Conservation (phyloP, 768 basidiomycete genomes). For the Mycena olivaceomarginata region DNA sequence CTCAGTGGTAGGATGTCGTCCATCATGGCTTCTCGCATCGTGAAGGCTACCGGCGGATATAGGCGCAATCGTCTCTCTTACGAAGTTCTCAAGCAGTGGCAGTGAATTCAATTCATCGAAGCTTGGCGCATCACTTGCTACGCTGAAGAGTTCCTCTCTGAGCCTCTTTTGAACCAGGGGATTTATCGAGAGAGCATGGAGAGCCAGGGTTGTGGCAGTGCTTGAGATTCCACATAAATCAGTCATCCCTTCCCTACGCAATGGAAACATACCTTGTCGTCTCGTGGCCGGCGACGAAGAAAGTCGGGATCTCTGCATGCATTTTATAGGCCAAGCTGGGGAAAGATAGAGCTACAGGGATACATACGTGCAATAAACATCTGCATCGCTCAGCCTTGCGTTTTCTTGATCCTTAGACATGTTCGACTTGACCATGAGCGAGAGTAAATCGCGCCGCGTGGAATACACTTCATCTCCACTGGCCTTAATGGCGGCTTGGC, state of each 20-base stretch:
- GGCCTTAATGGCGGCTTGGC: no score
- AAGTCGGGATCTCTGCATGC: background rate
- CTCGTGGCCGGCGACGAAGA: constrained; percentile 3
- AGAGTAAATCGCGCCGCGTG: no score
- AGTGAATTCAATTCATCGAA: no score
- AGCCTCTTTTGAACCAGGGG: background rate
- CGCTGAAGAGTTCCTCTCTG: background rate
- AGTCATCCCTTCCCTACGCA: no score
- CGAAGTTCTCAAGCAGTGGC: background rate
- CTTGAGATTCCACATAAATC: background rate
- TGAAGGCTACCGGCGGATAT: background rate
- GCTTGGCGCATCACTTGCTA: background rate
- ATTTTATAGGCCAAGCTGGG: background rate
- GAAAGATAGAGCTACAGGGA: no score
- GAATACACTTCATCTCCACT: no score
- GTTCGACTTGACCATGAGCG: no score
- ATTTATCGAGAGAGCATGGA: constrained; percentile 1
- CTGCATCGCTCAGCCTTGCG: constrained; percentile 18
- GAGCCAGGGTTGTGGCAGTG: background rate
- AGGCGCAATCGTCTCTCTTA: constrained; percentile 5
- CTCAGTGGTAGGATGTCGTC: constrained; percentile 5
- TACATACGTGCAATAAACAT: constrained; percentile 14
- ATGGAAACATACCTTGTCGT: background rate
- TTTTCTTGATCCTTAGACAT: no score
- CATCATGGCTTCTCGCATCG: background rate